phyloP scores from a whole-genome alignment of 2,329 filamentous ascomycete species.

The Exophiala xenobiotica region DNA sequence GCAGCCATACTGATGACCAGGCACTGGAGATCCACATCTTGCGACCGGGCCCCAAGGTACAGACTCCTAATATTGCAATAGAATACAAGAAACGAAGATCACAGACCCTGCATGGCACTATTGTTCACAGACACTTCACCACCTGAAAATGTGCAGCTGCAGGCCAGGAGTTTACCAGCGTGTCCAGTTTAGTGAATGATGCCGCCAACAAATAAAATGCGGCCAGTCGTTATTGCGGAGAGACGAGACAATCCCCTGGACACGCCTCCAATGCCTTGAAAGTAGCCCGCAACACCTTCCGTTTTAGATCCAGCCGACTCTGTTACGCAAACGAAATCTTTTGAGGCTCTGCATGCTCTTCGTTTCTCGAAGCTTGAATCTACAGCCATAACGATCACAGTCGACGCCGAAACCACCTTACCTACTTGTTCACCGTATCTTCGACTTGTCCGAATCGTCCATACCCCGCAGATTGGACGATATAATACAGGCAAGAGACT shows the following conservation, averaged over 20 bases:
- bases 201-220: neutral
- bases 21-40: conserved; percentile 22
- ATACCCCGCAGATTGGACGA: no score
- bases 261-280: neutral
- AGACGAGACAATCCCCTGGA: neutral
- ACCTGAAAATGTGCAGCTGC: neutral
- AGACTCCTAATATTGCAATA: neutral
- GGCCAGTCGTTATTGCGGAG: conserved; percentile 8
- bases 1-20: conserved; percentile 30
- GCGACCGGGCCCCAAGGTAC: neutral
- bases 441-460: no score
- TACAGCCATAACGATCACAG: no score
- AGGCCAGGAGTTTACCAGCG: neutral
- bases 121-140: neutral
- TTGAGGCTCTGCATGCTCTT: neutral
- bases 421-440: no score
- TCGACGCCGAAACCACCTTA: no score
- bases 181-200: conserved; percentile 6
- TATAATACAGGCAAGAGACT: neutral
- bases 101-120: conserved; percentile 16
- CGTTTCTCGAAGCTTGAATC: neutral
- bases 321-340: neutral
- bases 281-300: neutral
- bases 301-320: no score
- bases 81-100: neutral